Conservation (phyloP, 2,329 filamentous ascomycete genomes). For the Sarocladiaceae sp. region DNA sequence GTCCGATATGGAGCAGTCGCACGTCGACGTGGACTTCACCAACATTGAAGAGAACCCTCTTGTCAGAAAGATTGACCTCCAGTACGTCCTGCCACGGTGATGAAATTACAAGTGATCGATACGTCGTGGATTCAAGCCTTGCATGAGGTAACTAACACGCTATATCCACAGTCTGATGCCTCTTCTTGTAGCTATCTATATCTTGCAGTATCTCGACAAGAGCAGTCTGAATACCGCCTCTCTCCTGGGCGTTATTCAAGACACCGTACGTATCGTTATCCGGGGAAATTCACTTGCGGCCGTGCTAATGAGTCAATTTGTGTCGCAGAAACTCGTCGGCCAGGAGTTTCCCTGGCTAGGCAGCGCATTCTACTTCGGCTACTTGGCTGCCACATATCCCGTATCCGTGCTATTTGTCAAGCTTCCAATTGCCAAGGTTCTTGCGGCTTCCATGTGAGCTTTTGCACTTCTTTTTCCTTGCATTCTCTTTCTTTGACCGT, state of each 20-base stretch:
- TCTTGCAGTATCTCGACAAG: constrained; percentile 26
- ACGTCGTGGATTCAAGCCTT: too few relatives aligned
- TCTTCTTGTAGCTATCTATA: constrained; percentile 25
- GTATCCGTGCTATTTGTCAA: constrained; percentile 17
- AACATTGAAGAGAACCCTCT: not conserved
- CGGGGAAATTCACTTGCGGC: not conserved
- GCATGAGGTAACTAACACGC: too few relatives aligned
- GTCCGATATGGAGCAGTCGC: not conserved
- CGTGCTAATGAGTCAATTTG: not conserved
- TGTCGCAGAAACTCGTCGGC: not conserved
- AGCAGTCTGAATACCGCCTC: constrained; percentile 28
- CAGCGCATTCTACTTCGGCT: constrained; percentile 40
- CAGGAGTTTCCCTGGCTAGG: not conserved
- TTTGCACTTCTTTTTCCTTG: not conserved
- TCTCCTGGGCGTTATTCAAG: constrained; percentile 30
- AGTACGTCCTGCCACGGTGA: too few relatives aligned
- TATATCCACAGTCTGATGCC: constrained; percentile 19
- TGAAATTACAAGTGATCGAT: too few relatives aligned
- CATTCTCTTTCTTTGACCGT: not conserved
- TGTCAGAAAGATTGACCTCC: not conserved
- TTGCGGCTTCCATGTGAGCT: constrained; percentile 15
- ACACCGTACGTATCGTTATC: constrained; percentile 7
- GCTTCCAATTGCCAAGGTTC: constrained; percentile 18
- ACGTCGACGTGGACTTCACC: not conserved
- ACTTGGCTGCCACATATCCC: constrained; percentile 27